phyloP scores from a whole-genome alignment of 768 basidiomycete genomes.

The Lenzites betulinus region DNA sequence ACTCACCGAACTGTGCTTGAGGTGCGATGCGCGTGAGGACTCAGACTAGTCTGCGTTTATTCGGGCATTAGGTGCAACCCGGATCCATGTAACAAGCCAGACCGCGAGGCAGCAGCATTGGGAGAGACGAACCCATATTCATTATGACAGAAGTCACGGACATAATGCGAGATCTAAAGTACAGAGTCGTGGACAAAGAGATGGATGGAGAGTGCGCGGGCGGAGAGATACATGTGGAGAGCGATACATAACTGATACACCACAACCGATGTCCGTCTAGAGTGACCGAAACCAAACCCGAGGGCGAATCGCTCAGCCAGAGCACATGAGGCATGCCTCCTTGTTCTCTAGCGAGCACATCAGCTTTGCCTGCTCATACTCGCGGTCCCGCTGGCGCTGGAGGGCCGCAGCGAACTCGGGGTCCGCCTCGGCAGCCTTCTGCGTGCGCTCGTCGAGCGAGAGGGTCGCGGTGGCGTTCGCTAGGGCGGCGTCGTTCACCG shows the following conservation, averaged over 20 bases:
- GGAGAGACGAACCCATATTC: too few relatives aligned
- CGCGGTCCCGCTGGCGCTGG: slow-evolving; percentile 65
- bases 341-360: slow-evolving; percentile 90
- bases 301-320: slow-evolving; percentile 52
- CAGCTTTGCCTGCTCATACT: slow-evolving; percentile 80
- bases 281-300: not conserved
- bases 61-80: too few relatives aligned
- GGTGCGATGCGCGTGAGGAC: too few relatives aligned
- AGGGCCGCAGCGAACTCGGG: slow-evolving; percentile 84
- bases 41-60: too few relatives aligned
- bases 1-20: too few relatives aligned
- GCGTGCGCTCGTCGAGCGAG: slow-evolving; percentile 50
- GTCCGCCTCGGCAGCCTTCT: slow-evolving; percentile 56
- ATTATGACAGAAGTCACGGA: not conserved
- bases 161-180: slow-evolving; percentile 10
- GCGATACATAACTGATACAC: slow-evolving; percentile 8
- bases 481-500: slow-evolving; percentile 10
- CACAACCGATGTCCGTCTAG: not conserved
- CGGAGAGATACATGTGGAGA: slow-evolving; percentile 12
- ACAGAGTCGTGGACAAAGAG: not conserved
- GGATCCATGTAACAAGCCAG: too few relatives aligned
- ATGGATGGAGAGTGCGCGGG: slow-evolving; percentile 1
- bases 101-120: too few relatives aligned
- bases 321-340: slow-evolving; percentile 93
- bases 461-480: slow-evolving; percentile 35